Percentiles rank a stretch among this genome's conserved stretches.
phyloP scores from a whole-genome alignment of 176 grass and related monocot genomes.

The Microstegium vimineum region DNA sequence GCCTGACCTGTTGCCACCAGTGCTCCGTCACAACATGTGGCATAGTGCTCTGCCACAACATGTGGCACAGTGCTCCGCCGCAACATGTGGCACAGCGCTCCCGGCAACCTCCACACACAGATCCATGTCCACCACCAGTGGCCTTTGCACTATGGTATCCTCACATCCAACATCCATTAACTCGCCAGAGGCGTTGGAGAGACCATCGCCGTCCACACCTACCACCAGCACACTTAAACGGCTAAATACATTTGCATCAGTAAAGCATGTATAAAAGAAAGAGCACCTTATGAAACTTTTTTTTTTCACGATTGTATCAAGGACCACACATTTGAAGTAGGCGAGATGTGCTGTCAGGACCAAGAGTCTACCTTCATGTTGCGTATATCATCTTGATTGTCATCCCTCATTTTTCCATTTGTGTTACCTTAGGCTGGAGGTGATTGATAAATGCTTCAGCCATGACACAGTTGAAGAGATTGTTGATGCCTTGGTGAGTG shows the following conservation, averaged over 20 bases:
- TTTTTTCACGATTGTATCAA: background rate
- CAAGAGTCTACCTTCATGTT: background rate
- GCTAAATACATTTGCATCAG: background rate
- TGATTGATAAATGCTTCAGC: constrained; percentile 92
- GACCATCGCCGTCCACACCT: background rate
- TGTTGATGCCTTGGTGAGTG: constrained; percentile 75
- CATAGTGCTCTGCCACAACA: no score
- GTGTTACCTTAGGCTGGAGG: constrained; percentile 54
- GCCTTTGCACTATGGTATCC: background rate
- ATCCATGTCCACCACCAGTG: background rate
- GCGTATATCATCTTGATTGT: background rate
- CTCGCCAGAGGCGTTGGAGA: background rate
- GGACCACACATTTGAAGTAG: background rate
- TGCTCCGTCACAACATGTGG: no score
- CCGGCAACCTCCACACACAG: background rate
- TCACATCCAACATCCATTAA: background rate
- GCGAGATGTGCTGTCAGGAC: background rate
- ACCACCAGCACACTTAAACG: background rate
- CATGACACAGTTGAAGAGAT: constrained; percentile 89
- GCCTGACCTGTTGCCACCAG: background rate
- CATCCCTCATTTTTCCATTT: constrained; percentile 27
- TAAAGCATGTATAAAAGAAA: background rate
- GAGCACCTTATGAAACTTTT: background rate
- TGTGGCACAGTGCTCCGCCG: no score
- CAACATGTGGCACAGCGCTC: background rate